Conservation (phyloP, 1,139 yeast species). For the Arxiozyma heterogenica region DNA sequence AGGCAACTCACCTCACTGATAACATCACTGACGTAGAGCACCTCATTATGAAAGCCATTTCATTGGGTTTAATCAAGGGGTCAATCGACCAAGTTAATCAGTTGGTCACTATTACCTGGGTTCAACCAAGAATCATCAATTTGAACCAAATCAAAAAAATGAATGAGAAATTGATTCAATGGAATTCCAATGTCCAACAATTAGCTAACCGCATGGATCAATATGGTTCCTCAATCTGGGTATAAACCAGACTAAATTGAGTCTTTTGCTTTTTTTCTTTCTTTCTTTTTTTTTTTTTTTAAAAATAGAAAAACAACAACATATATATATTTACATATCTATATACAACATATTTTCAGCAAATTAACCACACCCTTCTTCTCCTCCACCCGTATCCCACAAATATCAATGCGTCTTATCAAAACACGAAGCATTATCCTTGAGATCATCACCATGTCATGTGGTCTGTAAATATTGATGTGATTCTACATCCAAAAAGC, state of each 20-base stretch:
- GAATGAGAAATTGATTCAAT: constrained; percentile 60
- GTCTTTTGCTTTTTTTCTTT: too few species aligned
- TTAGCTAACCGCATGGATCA: constrained; percentile 52
- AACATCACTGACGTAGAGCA: constrained; percentile 62
- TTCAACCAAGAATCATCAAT: constrained; percentile 89
- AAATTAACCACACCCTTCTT: too few species aligned
- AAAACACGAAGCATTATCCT: too few species aligned
- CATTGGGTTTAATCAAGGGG: constrained; percentile 75
- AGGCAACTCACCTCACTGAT: constrained; percentile 57
- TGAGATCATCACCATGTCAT: too few species aligned
- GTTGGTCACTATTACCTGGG: constrained; percentile 78
- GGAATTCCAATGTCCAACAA: constrained; percentile 68
- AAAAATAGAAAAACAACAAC: neutral
- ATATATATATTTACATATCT: constrained; percentile 2
- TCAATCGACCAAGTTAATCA: constrained; percentile 78
- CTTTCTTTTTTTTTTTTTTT: too few species aligned
- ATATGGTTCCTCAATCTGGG: constrained; percentile 57
- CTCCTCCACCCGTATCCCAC: too few species aligned
- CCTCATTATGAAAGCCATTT: constrained; percentile 82
- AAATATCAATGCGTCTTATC: too few species aligned
- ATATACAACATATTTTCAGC: neutral
- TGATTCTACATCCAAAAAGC: too few species aligned
- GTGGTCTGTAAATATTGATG: too few species aligned
- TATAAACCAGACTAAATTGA: constrained; percentile 21
- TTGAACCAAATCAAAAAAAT: constrained; percentile 68